A percentile compares a stretch with the other conserved stretches of the same genome.
Conservation (phyloP, 2,329 filamentous ascomycete species). For the Cladophialophora chaetospira region DNA sequence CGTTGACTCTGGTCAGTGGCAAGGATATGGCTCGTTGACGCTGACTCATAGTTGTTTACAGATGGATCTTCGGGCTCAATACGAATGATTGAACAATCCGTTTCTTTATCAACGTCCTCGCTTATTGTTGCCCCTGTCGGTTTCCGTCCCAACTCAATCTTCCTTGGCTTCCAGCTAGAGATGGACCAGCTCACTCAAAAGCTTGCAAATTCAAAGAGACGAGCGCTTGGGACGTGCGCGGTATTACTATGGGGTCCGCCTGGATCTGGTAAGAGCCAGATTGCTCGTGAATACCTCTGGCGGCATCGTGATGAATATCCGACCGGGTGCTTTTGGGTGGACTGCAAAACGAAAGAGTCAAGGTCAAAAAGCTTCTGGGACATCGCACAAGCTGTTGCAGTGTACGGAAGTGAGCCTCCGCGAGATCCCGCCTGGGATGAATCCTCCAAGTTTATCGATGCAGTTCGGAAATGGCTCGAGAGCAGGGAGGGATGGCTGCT, state of each 20-base stretch:
- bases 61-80: slow-evolving; percentile 20
- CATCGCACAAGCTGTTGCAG: slow-evolving; percentile 61
- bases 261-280: slow-evolving; percentile 69
- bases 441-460: slow-evolving; percentile 54
- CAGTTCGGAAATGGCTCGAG: slow-evolving; percentile 65
- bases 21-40: slow-evolving; percentile 17
- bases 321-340: slow-evolving; percentile 70
- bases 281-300: slow-evolving; percentile 69
- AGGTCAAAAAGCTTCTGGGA: slow-evolving; percentile 66
- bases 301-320: slow-evolving; percentile 60
- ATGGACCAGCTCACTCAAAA: slow-evolving; percentile 61
- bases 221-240: slow-evolving; percentile 61
- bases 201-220: slow-evolving; percentile 60
- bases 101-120: slow-evolving; percentile 28
- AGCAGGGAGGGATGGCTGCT: slow-evolving; percentile 65
- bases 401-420: slow-evolving; percentile 48
- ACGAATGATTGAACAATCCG: slow-evolving; percentile 13
- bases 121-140: slow-evolving; percentile 55
- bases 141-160: slow-evolving; percentile 65
- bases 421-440: slow-evolving; percentile 28
- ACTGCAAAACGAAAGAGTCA: slow-evolving; percentile 61
- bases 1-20: slow-evolving; percentile 22
- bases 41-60: slow-evolving; percentile 25
- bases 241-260: slow-evolving; percentile 66
- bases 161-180: slow-evolving; percentile 63